Percentiles rank a stretch among this genome's conserved stretches.
Evolutionary conservation across 1,284 basidiomycete genomes (phyloP).

Genomic region (Cryptococcus sp.): DNA sequence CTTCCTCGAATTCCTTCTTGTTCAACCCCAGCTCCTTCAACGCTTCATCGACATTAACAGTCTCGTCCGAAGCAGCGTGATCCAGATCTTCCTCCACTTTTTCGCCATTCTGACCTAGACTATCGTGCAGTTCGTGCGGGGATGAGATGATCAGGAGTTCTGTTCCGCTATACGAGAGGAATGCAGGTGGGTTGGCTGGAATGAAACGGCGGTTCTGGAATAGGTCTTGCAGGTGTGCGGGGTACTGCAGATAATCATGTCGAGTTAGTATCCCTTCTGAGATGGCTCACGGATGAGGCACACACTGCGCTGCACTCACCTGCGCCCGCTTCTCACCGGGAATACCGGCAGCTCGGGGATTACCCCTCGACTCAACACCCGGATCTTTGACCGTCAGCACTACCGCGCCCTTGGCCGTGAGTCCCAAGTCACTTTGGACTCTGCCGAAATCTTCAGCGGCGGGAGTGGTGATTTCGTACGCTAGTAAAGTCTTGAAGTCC

Average conservation of each 20-base stretch:
- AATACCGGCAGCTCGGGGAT: constrained; percentile 36
- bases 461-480: constrained; percentile 39
- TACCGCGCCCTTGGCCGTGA: constrained; percentile 33
- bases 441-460: constrained; percentile 33
- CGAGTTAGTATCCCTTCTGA: too few relatives aligned
- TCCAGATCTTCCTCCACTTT: constrained; percentile 58
- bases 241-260: constrained; percentile 22
- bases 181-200: constrained; percentile 59
- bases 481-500: constrained; percentile 37
- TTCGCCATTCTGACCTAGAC: constrained; percentile 58
- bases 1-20: constrained; percentile 57
- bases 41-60: constrained; percentile 56
- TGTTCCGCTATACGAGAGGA: constrained; percentile 63
- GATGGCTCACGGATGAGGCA: too few relatives aligned
- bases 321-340: constrained; percentile 33
- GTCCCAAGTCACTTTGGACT: constrained; percentile 36
- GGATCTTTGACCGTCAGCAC: constrained; percentile 39
- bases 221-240: constrained; percentile 24
- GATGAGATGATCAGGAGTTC: constrained; percentile 63
- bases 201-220: constrained; percentile 58
- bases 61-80: constrained; percentile 56
- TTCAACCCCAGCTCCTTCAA: constrained; percentile 61
- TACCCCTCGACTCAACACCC: constrained; percentile 21
- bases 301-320: constrained; percentile 16
- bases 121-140: constrained; percentile 32